Percentiles rank a stretch among this genome's conserved stretches.
Evolutionary conservation across 1,284 basidiomycete genomes (phyloP).

Genomic region (Schizopora paradoxa): DNA sequence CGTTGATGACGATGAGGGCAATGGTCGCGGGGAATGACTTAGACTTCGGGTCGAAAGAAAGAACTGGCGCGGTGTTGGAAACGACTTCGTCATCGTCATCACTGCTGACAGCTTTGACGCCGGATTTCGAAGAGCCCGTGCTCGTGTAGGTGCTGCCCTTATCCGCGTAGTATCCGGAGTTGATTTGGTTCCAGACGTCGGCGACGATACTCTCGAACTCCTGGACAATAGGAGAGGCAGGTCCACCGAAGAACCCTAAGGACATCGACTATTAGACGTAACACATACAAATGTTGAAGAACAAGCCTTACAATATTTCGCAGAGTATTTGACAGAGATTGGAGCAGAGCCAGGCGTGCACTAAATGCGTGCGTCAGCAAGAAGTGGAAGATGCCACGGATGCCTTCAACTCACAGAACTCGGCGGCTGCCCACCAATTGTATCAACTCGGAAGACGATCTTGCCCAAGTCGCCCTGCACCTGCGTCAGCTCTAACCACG

Average conservation of each 20-base stretch:
- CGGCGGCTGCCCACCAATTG: constrained; percentile 36
- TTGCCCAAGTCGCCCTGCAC: constrained; percentile 32
- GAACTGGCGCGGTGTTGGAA: too few relatives aligned
- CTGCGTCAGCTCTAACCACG: constrained; percentile 34
- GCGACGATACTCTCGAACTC: too few relatives aligned
- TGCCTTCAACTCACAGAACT: constrained; percentile 25
- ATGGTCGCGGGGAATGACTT: background rate
- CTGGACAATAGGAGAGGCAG: background rate
- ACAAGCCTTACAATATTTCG: constrained; percentile 29
- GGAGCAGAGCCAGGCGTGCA: constrained; percentile 24
- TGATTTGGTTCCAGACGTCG: too few relatives aligned
- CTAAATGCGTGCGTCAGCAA: constrained; percentile 19
- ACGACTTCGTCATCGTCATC: background rate
- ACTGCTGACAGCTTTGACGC: too few relatives aligned
- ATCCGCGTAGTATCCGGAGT: too few relatives aligned
- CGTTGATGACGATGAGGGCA: constrained; percentile 1
- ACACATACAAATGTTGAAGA: background rate
- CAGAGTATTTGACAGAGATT: constrained; percentile 31
- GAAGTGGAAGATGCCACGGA: constrained; percentile 1
- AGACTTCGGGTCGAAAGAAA: background rate
- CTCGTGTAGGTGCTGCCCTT: too few relatives aligned
- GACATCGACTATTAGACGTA: background rate
- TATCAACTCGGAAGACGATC: constrained; percentile 35
- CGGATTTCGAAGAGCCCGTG: too few relatives aligned
- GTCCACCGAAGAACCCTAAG: background rate